Evolutionary conservation across 192 early-diverging fungal genomes (phyloP), one percentile per base, ranked within the genome.

Genomic region (Dispira simplex): DNA sequence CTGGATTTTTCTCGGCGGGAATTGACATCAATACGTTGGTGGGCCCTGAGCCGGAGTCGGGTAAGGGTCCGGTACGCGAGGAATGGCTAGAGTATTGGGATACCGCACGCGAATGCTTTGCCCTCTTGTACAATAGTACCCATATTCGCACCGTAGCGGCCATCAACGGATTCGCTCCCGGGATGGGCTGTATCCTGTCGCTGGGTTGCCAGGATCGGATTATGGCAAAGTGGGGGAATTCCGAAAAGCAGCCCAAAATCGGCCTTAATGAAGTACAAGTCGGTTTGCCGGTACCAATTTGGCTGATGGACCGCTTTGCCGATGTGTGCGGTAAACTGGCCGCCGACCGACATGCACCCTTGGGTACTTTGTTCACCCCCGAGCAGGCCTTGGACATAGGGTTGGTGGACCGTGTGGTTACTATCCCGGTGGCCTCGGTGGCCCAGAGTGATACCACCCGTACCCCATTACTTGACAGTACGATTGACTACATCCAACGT

Each of bases 181-280:
- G 54, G 9, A 27, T 56, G 11, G 54, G 54, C 25, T 18, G 20
- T 28, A 56, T 56, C 25, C 9, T 56, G 18, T 21, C 54, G 8
- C 54, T 56, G 54, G 54, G 25, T 21, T 56, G 54, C 23, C 54
- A 56, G 25, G 54, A 56, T 21, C 54, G 54, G 18, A 25, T 56
- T 56, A 56, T 56, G 54, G 54, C 23, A 12, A 21, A 3, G 3
- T 28, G 25, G 18, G 49, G 4, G n/a, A 18, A 51, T 18, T 23
- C n/a, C n/a, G 23, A 56, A 28, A 56, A 21, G 18, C 54, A 21
- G 3, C n/a, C 49, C 49, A 21, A 3, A 1, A 56, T 56, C 54
- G 54, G 54, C 12, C 54, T 56, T 2, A 56, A 56, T 25, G 54
- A 56, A 28, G 54, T 56, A 3, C 54, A 56, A 56, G 9, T 56